phyloP scores from a whole-genome alignment of 2,329 filamentous ascomycete genomes.

The Colletotrichum navitas region DNA sequence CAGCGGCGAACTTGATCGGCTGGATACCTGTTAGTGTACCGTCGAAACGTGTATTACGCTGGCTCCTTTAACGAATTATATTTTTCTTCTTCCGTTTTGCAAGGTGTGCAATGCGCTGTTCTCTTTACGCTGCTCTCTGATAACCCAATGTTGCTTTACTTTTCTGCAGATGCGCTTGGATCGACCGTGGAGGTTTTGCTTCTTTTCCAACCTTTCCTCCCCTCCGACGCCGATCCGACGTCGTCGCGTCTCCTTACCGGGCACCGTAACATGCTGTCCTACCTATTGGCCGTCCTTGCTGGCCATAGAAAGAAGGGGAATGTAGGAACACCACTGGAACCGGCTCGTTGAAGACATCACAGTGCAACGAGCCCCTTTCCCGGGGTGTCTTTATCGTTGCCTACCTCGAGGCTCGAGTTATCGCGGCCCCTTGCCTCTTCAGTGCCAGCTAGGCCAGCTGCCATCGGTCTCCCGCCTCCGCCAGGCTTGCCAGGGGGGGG shows the following conservation, averaged over 20 bases:
- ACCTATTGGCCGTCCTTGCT: not conserved
- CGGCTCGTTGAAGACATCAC: not conserved
- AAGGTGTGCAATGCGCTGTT: not conserved
- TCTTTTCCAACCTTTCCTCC: conserved; percentile 6
- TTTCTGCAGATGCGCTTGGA: conserved; percentile 18
- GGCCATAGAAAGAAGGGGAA: not conserved
- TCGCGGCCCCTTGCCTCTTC: not conserved
- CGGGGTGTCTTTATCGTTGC: not conserved
- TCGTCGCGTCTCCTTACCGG: not conserved
- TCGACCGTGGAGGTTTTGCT: conserved; percentile 16
- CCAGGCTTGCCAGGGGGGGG: conserved; percentile 10
- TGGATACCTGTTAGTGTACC: not conserved
- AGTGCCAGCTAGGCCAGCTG: not conserved
- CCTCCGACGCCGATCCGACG: conserved; percentile 14
- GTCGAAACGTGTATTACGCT: not conserved
- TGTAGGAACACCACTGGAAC: not conserved
- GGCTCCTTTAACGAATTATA: not conserved
- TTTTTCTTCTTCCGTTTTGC: not conserved
- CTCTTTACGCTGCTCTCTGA: not conserved
- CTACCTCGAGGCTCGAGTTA: not conserved
- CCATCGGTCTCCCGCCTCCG: conserved; percentile 23
- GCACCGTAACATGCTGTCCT: not conserved
- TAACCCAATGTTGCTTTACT: not conserved
- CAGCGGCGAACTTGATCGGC: not conserved
- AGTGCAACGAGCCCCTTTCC: not conserved